Base-by-base conservation (phyloP, 2,329 filamentous ascomycete species). In the Aspergillus uvarum region DNA sequence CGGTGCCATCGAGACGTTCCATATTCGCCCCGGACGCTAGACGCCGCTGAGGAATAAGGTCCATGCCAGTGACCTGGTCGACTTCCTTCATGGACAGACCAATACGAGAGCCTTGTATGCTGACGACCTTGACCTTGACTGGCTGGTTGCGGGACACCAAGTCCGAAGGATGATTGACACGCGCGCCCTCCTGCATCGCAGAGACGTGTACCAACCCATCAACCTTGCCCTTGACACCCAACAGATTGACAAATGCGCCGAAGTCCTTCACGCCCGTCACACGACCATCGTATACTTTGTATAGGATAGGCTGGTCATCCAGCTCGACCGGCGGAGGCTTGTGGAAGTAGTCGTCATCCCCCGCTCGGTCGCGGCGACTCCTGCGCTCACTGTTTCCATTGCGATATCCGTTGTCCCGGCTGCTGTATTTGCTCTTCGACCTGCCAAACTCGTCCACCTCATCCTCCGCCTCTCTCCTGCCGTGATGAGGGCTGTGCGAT, bases 41-140 rank as follows among this genome's bases (percentile, higher is more conserved):
- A 51, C 89, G 84, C 60, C 85, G 85, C 64, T 93, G 87, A 0
- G 93, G 92, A 31, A 89, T 86, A 44, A 96, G 79, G 70, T 99
- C 95, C 70, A 87, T 85, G 5, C 95, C 95, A 3, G 90, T 93
- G 31, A 86, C 84, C 74, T 99, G 95, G 68, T 99, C 94, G 16
- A 97, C 93, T 63, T 97, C 94, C 72, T 96, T 96, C 93, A 99
- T 97, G 0, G 93, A 96, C 5, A 99, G 79, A 0, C 92, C 93
- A 68, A 98, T 88, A 29, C 91, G 85, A 56, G 82, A 86, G 4
- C 89, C 89, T 70, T 98, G 90, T 56, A 96, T 88, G 71, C 90
- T 96, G 69, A 89, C 82, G 24, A 99, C 89, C 75, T 99, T 99
- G 68, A 98, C 91, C 74, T 95, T 96, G 56, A 99, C 92, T 1